These are phyloP conservation scores for Fomitopsis serialis DNA, from an alignment of 768 basidiomycete genomes.

Conservation along the genomic window DNA sequence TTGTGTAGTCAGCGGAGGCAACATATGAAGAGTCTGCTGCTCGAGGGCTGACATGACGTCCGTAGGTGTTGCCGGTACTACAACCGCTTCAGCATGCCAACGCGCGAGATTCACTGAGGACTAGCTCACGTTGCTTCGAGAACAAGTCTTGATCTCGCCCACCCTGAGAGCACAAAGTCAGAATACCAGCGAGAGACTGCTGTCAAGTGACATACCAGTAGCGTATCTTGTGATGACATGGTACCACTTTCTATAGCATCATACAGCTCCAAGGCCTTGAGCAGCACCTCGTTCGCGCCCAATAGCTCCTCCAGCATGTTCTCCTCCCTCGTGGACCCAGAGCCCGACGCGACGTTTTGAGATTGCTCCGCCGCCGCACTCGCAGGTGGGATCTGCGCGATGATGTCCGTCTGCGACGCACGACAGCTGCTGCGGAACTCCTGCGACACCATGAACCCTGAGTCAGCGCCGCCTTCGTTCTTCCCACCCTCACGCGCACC, in stretches of 20 bases:
- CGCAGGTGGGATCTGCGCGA: constrained; percentile 90
- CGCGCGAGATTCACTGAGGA: constrained; percentile 2
- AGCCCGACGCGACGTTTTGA: constrained; percentile 21
- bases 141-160: constrained; percentile 7
- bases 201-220: constrained; percentile 7
- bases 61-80: background rate
- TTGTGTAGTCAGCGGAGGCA: constrained; percentile 43
- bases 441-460: constrained; percentile 31
- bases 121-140: constrained; percentile 13
- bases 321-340: constrained; percentile 54
- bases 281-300: constrained; percentile 62
- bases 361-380: constrained; percentile 73
- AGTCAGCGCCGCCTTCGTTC: background rate
- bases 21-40: background rate
- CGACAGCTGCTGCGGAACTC: constrained; percentile 78
- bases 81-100: background rate
- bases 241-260: constrained; percentile 68
- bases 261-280: constrained; percentile 64
- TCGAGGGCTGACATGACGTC: background rate
- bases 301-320: constrained; percentile 67
- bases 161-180: constrained; percentile 1
- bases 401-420: constrained; percentile 76
- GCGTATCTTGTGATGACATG: constrained; percentile 24
- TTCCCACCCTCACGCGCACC: constrained; percentile 14
- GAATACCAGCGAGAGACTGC: constrained; percentile 4